A percentile compares a stretch with the other conserved stretches of the same genome.
phyloP scores from a whole-genome alignment of 176 grass and related monocot genomes.

The Tuctoria greenei region DNA sequence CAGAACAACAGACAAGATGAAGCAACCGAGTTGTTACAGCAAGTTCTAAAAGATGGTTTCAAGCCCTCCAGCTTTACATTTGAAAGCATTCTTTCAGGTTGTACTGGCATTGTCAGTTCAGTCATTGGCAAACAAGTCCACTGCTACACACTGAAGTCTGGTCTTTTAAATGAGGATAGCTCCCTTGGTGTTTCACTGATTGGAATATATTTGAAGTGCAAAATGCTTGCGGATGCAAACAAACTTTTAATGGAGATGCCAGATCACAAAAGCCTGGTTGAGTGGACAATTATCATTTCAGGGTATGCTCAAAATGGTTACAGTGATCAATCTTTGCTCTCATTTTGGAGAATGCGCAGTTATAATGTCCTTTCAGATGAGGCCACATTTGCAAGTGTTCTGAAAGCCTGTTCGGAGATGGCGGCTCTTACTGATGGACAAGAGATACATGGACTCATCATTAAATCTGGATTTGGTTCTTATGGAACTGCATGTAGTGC shows the following conservation, averaged over 20 bases:
- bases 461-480: constrained; percentile 58
- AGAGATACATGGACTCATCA: constrained; percentile 55
- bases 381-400: constrained; percentile 63
- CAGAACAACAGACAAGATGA: constrained; percentile 57
- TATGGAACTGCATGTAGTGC: constrained; percentile 50
- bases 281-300: constrained; percentile 74
- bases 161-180: constrained; percentile 52
- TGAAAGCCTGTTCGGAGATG: constrained; percentile 65
- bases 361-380: constrained; percentile 49
- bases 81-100: constrained; percentile 65
- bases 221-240: constrained; percentile 57
- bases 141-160: constrained; percentile 52
- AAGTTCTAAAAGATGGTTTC: constrained; percentile 50
- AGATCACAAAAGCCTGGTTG: constrained; percentile 47
- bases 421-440: constrained; percentile 46
- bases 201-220: constrained; percentile 63
- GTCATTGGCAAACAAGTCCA: constrained; percentile 54
- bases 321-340: constrained; percentile 50
- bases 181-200: constrained; percentile 48
- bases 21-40: constrained; percentile 47
- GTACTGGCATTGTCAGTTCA: constrained; percentile 37
- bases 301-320: constrained; percentile 82
- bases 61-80: constrained; percentile 54
- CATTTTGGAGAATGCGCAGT: constrained; percentile 62
- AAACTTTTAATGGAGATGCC: constrained; percentile 56